phyloP scores from a whole-genome alignment of 495 filamentous ascomycete genomes.

The Durotheca rogersii region DNA sequence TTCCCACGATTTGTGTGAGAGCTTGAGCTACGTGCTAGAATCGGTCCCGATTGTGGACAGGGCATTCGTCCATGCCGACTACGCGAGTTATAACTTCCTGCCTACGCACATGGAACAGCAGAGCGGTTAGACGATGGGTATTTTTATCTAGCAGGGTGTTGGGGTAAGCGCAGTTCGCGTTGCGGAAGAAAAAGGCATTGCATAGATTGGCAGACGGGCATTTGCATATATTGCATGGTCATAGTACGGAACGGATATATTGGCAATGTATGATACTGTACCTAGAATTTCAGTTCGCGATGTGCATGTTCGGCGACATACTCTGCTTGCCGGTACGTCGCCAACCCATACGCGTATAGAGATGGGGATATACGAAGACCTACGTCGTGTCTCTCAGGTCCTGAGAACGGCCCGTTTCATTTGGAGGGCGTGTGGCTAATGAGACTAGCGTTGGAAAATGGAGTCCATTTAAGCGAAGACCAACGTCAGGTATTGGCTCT shows the following conservation, averaged over 20 bases:
- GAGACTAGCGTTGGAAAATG: no score
- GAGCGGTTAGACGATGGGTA: constrained; percentile 25
- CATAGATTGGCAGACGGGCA: not conserved
- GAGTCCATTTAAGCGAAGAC: no score
- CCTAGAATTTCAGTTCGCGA: no score
- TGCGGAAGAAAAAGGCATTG: not conserved
- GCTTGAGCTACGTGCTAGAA: constrained; percentile 86
- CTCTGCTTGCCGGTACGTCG: no score
- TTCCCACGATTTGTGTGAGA: constrained; percentile 83
- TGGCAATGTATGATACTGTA: no score
- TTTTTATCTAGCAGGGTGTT: not conserved
- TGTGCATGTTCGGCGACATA: no score
- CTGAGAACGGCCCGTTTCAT: no score
- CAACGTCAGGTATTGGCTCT: no score
- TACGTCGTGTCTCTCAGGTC: no score
- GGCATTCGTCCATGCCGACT: constrained; percentile 76
- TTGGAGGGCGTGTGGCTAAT: no score
- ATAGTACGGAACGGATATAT: not conserved
- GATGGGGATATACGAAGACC: no score
- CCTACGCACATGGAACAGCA: constrained; percentile 85
- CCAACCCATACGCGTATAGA: no score
- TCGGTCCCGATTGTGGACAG: constrained; percentile 73
- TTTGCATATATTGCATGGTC: not conserved
- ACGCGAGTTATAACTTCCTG: constrained; percentile 69
- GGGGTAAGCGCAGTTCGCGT: not conserved